These are phyloP conservation scores for Naegleria gruberi DNA, from an alignment of 208 protist species.

Conservation along the genomic window DNA sequence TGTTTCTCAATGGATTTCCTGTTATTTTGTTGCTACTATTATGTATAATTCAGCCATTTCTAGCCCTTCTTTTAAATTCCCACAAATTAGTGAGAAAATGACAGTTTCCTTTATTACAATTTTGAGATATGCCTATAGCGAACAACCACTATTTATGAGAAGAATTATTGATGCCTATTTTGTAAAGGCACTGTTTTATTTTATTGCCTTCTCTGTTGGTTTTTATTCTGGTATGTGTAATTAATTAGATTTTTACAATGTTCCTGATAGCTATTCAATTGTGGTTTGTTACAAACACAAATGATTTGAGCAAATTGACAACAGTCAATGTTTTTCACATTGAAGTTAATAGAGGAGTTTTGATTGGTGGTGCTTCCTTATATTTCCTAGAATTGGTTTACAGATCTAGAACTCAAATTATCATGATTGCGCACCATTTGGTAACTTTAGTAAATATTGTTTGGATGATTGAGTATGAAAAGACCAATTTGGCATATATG, in stretches of 20 bases:
- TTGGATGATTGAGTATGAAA: not conserved
- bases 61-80: not conserved
- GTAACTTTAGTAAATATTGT: not conserved
- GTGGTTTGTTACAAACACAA: not conserved
- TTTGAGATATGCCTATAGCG: not conserved
- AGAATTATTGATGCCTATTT: not conserved
- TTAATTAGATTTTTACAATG: too few species aligned
- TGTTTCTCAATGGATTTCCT: not conserved
- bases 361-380: not conserved
- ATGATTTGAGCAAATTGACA: not conserved
- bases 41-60: not conserved
- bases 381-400: not conserved
- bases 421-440: not conserved
- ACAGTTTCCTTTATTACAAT: not conserved
- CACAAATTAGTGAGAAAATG: not conserved
- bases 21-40: not conserved
- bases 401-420: not conserved
- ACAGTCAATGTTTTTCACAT: not conserved
- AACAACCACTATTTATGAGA: not conserved
- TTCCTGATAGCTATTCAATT: not conserved
- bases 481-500: not conserved
- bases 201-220: not conserved
- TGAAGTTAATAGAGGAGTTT: not conserved
- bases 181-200: not conserved
- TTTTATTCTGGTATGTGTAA: not conserved